Conservation (phyloP, 2,329 filamentous ascomycete species). For the Ceratocystis eucalypticola region DNA sequence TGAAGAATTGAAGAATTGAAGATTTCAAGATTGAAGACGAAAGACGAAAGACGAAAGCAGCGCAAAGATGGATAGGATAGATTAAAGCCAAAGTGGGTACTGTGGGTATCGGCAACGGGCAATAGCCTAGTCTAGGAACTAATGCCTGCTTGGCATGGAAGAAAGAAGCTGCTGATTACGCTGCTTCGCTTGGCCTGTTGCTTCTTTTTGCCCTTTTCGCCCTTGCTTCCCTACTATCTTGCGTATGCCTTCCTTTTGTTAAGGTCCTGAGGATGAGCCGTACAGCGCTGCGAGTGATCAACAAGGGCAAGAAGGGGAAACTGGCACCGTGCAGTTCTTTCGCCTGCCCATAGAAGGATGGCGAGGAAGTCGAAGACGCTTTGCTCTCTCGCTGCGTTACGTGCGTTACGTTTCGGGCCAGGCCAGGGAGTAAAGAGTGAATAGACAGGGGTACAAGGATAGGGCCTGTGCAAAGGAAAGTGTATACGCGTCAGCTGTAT, state of each 20-base stretch:
- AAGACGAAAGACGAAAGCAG: background rate
- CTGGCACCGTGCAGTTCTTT: background rate
- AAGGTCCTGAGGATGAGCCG: background rate
- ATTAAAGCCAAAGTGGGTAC: background rate
- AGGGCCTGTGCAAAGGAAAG: slow-evolving; percentile 1
- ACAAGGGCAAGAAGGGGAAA: background rate
- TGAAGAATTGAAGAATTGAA: background rate
- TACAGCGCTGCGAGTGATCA: background rate
- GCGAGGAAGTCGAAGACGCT: background rate
- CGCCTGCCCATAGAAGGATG: background rate
- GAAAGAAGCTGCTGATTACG: slow-evolving; percentile 11
- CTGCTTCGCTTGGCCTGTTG: slow-evolving; percentile 7
- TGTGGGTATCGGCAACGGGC: background rate
- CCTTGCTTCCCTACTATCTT: background rate
- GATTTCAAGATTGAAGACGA: background rate
- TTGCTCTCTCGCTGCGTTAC: background rate
- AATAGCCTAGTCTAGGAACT: background rate
- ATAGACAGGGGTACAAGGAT: slow-evolving; percentile 11
- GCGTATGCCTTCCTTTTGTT: background rate
- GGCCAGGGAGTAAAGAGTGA: slow-evolving; percentile 2
- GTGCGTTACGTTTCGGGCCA: slow-evolving; percentile 14
- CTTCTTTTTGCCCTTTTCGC: background rate
- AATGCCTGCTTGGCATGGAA: slow-evolving; percentile 6
- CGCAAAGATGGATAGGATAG: background rate
- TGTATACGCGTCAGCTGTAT: slow-evolving; percentile 26